A percentile compares a stretch with the other conserved stretches of the same genome.
phyloP scores from a whole-genome alignment of 1,139 yeast genomes.

The Suhomyces kunorum region DNA sequence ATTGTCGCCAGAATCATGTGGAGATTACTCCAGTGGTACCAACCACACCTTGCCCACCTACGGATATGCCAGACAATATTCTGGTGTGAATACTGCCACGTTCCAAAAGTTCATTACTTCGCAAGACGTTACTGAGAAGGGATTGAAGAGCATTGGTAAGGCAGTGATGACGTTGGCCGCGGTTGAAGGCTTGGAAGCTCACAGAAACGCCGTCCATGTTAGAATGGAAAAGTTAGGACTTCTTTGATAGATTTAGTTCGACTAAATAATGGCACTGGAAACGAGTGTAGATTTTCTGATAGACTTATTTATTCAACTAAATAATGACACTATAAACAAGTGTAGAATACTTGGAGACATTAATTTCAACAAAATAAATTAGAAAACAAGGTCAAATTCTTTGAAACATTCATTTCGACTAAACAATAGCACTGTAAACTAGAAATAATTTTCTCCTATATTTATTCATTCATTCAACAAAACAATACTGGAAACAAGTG shows the following conservation, averaged over 20 bases:
- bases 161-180: constrained; percentile 98
- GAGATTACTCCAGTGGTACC: constrained; percentile 97
- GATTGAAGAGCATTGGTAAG: constrained; percentile 81
- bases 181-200: constrained; percentile 96
- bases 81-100: constrained; percentile 95
- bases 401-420: too few relatives aligned
- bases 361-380: too few relatives aligned
- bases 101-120: constrained; percentile 94
- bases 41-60: constrained; percentile 97
- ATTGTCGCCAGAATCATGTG: constrained; percentile 95
- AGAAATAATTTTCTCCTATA: too few relatives aligned
- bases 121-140: constrained; percentile 84
- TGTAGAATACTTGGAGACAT: too few relatives aligned
- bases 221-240: constrained; percentile 81
- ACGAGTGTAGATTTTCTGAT: background rate
- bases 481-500: background rate
- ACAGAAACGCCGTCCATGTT: constrained; percentile 91
- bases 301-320: too few relatives aligned
- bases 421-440: too few relatives aligned
- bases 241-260: constrained; percentile 4
- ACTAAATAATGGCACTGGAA: background rate
- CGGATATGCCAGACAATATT: constrained; percentile 96
- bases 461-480: background rate
- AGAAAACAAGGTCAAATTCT: too few relatives aligned
- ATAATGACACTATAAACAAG: background rate